These are phyloP conservation scores for Tulasnella calospora DNA, from an alignment of 768 basidiomycete species.

Conservation along the genomic window DNA sequence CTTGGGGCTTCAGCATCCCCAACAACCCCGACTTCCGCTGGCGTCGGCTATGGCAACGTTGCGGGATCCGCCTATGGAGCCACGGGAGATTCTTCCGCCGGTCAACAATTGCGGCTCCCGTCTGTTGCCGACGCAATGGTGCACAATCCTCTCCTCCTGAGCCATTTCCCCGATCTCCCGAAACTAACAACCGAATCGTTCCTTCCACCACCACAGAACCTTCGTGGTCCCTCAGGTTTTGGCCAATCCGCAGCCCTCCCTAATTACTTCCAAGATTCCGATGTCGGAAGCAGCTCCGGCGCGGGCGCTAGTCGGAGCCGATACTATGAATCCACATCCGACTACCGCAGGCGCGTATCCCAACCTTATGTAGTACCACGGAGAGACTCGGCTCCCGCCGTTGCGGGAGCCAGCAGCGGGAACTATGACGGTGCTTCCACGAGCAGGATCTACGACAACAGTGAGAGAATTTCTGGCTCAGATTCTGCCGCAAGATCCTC, in stretches of 20 bases:
- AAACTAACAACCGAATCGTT: conserved; percentile 1
- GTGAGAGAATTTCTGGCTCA: conserved; percentile 20
- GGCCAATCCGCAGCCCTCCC: neutral
- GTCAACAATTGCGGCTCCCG: conserved; percentile 7
- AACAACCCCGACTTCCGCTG: neutral
- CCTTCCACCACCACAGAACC: conserved; percentile 11
- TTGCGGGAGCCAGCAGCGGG: neutral
- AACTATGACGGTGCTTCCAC: conserved; percentile 3
- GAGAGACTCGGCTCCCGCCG: neutral
- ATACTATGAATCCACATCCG: conserved; percentile 17
- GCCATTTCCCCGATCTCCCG: conserved; percentile 9
- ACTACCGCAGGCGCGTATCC: conserved; percentile 19
- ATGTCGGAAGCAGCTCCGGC: neutral
- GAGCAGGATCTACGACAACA: conserved; percentile 4
- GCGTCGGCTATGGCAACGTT: neutral
- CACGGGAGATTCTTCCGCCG: conserved; percentile 9
- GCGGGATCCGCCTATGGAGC: conserved; percentile 5
- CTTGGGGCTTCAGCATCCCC: conserved; percentile 9
- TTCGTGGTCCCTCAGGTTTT: neutral
- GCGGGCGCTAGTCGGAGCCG: neutral
- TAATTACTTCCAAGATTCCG: conserved; percentile 8
- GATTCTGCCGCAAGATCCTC: conserved; percentile 12
- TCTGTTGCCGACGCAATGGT: conserved; percentile 15
- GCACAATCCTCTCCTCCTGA: conserved; percentile 10
- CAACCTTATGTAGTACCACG: neutral